Conservation (phyloP, 2,329 filamentous ascomycete genomes). For the Pseudonectria buxi region DNA sequence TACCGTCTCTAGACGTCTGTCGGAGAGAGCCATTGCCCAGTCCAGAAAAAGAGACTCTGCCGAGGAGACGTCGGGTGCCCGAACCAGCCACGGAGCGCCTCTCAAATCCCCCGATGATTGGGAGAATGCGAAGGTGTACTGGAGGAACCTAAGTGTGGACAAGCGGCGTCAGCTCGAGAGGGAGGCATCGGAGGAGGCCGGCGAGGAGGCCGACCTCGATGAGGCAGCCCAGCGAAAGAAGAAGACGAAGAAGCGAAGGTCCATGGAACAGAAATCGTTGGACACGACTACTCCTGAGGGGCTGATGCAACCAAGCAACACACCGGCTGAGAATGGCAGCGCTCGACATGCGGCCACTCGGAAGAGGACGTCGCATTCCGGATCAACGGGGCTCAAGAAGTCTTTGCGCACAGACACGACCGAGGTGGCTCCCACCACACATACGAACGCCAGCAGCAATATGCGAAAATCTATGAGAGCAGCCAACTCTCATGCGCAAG, state of each 20-base stretch:
- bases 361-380: conserved; percentile 1
- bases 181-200: conserved; percentile 49
- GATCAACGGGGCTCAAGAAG: conserved; percentile 34
- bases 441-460: conserved; percentile 13
- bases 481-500: conserved; percentile 3
- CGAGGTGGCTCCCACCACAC: conserved; percentile 6
- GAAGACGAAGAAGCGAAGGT: conserved; percentile 31
- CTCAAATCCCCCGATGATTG: conserved; percentile 42
- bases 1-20: conserved; percentile 14
- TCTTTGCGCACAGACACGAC: conserved; percentile 37
- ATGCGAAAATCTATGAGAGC: conserved; percentile 30
- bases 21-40: conserved; percentile 18
- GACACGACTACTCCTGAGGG: conserved; percentile 5
- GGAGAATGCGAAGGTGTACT: conserved; percentile 63
- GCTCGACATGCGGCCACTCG: conserved; percentile 4
- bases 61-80: conserved; percentile 1
- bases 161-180: conserved; percentile 56
- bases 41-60: conserved; percentile 9
- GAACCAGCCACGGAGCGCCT: conserved; percentile 1
- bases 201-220: conserved; percentile 35
- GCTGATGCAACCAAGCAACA: conserved; percentile 30
- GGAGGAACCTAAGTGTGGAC: conserved; percentile 58
- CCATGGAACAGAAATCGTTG: conserved; percentile 2
- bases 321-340: conserved; percentile 17
- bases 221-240: conserved; percentile 22